Base-by-base conservation (phyloP, 2,329 filamentous ascomycete species). In the Diplocarpon rosae region DNA sequence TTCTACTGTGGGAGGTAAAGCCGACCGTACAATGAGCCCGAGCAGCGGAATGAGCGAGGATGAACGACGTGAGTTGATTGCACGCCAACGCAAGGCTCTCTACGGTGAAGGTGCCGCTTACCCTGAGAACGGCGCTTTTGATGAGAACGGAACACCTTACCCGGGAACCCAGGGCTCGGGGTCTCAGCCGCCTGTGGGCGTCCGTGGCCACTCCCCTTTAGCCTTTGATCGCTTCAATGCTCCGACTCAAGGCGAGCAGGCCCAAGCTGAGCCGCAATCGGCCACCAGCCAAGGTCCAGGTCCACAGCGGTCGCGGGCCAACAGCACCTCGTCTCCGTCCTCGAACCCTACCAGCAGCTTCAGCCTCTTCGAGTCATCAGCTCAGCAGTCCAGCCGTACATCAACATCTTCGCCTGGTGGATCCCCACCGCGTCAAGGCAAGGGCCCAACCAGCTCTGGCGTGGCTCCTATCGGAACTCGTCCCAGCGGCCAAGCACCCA, bases 391-490 rank as follows among this genome's bases (percentile, higher is more conserved):
- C 36, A 85, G 72, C 63, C 82, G 84, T 53, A 92, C 87, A 35
- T 93, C 83, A 54, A 86, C 80, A 54, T 94, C 90, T 1, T 95
- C 90, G 17, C 87, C 88, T 9, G 81, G 82, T 45, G 83, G 78
- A 33, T 93, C 88, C 6, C 85, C 88, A 34, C 85, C 87, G 43
- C 79, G 80, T 35, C 74, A 78, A 51, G 73, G 78, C 42, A 78
- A 76, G 66, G 62, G 75, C 50, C 69, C 68, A 39, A 63, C 70
- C 39, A 74, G 73, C 44, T 72, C 73, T 46, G 72, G 83, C 4
- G 88, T 96, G 42, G 90, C 88, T 16, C 90, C 92, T 14, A 96
- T 96, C 56, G 92, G 92, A 52, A 95, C 90, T 46, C 83, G 92
- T 36, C 90, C 90, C 3, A 73, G 76, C 14, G 75, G 63, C 68